Base-by-base conservation (phyloP, 306 rosid species). In the Herpetospermum pedunculosum region DNA sequence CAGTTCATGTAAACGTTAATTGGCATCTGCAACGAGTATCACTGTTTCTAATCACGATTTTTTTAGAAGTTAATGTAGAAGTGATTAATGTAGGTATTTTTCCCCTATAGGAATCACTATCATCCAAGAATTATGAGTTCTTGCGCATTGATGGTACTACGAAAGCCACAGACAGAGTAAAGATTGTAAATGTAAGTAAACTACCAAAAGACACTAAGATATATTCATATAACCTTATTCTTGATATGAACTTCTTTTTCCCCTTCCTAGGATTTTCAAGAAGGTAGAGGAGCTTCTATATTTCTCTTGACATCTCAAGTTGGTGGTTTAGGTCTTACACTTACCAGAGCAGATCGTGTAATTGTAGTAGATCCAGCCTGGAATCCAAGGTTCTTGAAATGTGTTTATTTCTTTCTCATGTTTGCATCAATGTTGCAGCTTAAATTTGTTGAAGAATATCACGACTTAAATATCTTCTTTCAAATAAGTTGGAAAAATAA, bases 321-420 rank as follows among this genome's bases (percentile, higher is more conserved):
- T 79, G 98, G 97, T 76, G 98, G 98, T 80, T 83, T 94, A 77
- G 98, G 98, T 81, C 88, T 91, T 28, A 94, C 97, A 7, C 98
- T 94, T 70, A 91, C 98, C 59, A 86, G 85, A 84, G 98, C 98
- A 76, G 97, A 91, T 80, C 96, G 98, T 75, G 98, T 94, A 72
- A 94, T 94, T 81, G 97, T 94, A 40, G 98, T 88, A 70, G 97
- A 94, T 84, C 98, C 98, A 81, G 97, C 98, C 78, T 94, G 98
- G 97, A 94, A 94, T 81, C 98, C 98, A 13, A 94, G 98, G 98
- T 94, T 44, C 43, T 55, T 63, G 71, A 43, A 43, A 43, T 43
- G 8, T 23, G 28, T 2, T 38, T 10, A 64, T 2, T 65, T 41
- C 9, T 38, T 65, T 38, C 50, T 40, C 52, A 65, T 19, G 32